These are phyloP conservation scores for Gypsophila paniculata DNA, from an alignment of 179 eudicot species.

Conservation along the genomic window DNA sequence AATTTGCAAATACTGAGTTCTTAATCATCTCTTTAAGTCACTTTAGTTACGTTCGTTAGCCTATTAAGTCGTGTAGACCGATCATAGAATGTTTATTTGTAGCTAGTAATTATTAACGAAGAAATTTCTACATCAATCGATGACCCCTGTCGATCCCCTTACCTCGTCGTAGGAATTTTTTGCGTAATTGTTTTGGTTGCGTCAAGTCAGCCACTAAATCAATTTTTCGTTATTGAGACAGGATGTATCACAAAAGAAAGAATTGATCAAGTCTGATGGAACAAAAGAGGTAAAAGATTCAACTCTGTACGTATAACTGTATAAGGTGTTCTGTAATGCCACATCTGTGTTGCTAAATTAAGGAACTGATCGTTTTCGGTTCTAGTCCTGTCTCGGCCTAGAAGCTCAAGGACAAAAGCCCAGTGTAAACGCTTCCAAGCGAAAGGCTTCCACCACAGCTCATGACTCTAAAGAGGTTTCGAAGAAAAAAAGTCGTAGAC, in stretches of 20 bases:
- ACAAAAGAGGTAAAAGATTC: constrained; percentile 24
- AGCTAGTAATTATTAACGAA: too few relatives aligned
- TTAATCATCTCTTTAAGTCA: background rate
- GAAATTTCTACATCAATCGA: too few relatives aligned
- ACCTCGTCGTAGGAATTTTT: background rate
- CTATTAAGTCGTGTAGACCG: background rate
- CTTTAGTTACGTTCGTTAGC: background rate
- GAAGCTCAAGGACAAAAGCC: constrained; percentile 20
- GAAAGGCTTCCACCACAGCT: constrained; percentile 15
- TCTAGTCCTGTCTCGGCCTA: constrained; percentile 16
- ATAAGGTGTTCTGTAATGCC: background rate
- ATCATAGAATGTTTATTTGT: too few relatives aligned
- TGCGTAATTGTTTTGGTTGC: background rate
- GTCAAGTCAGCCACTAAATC: background rate
- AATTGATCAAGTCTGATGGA: constrained; percentile 17
- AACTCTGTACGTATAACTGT: background rate
- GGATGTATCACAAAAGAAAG: constrained; percentile 24
- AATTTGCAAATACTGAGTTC: background rate
- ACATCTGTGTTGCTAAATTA: background rate
- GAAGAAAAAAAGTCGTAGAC: constrained; percentile 19
- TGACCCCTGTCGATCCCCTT: too few relatives aligned
- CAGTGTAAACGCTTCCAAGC: constrained; percentile 26
- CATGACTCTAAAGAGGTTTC: constrained; percentile 6
- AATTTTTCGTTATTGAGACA: constrained; percentile 20
- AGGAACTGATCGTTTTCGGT: constrained; percentile 5